Evolutionary conservation across 768 basidiomycete species (phyloP).

Genomic region (Hygrophorus russula): DNA sequence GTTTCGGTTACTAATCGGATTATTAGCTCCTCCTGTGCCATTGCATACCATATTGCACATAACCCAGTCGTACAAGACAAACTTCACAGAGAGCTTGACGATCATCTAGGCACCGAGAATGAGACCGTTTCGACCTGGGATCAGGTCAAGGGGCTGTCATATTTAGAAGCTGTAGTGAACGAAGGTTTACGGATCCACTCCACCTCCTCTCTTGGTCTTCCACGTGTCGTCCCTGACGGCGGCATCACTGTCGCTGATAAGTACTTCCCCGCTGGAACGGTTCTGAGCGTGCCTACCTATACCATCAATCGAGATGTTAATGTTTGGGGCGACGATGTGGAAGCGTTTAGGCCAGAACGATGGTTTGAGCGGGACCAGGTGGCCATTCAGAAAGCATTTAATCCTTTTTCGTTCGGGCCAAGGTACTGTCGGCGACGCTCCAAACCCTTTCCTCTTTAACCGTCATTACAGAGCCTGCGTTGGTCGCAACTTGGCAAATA

Average conservation of each 20-base stretch:
- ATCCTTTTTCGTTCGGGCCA: slow-evolving; percentile 80
- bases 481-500: slow-evolving; percentile 68
- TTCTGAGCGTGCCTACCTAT: slow-evolving; percentile 74
- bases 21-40: slow-evolving; percentile 34
- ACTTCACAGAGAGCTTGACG: slow-evolving; percentile 67
- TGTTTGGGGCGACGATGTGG: slow-evolving; percentile 74
- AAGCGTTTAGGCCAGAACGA: slow-evolving; percentile 69
- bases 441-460: neutral
- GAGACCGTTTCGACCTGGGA: slow-evolving; percentile 53
- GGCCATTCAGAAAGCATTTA: slow-evolving; percentile 61
- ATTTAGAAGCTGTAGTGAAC: slow-evolving; percentile 80
- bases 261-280: slow-evolving; percentile 61
- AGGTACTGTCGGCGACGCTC: slow-evolving; percentile 28
- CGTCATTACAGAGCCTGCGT: slow-evolving; percentile 60
- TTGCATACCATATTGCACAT: slow-evolving; percentile 70
- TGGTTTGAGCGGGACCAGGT: slow-evolving; percentile 68
- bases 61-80: slow-evolving; percentile 55
- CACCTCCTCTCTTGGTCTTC: slow-evolving; percentile 75
- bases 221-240: slow-evolving; percentile 65
- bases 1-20: neutral
- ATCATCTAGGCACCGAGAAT: slow-evolving; percentile 43
- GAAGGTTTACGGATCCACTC: slow-evolving; percentile 81
- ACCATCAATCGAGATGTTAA: slow-evolving; percentile 64
- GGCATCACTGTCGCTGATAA: slow-evolving; percentile 51
- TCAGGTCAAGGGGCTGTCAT: slow-evolving; percentile 62